Conservation (phyloP, 2,329 filamentous ascomycete genomes). For the Hypoxylon sp. region DNA sequence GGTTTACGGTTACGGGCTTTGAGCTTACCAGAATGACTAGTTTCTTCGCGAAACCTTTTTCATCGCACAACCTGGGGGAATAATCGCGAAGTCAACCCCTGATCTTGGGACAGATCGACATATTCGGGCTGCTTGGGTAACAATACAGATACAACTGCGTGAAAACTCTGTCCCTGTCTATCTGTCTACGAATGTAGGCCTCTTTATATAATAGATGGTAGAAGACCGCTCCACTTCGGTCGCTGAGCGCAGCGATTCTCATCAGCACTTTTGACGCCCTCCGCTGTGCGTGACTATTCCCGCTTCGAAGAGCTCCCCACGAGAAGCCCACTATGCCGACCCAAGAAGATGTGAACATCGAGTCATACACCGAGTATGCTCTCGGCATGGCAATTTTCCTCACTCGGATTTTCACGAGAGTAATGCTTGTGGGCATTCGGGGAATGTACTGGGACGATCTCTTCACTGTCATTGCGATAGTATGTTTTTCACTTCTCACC, state of each 20-base stretch:
- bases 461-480: constrained; percentile 29
- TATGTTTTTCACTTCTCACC: constrained; percentile 18
- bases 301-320: neutral
- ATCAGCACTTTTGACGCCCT: constrained; percentile 14
- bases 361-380: constrained; percentile 32
- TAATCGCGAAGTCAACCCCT: constrained; percentile 13
- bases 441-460: constrained; percentile 30
- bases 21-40: constrained; percentile 6
- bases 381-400: constrained; percentile 33
- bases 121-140: constrained; percentile 11
- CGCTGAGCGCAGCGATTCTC: constrained; percentile 1
- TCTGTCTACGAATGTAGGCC: constrained; percentile 10
- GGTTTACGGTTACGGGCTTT: constrained; percentile 7
- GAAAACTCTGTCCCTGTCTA: constrained; percentile 10
- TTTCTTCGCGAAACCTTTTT: constrained; percentile 19
- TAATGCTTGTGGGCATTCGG: constrained; percentile 28
- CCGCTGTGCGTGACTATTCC: constrained; percentile 5
- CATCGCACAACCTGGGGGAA: constrained; percentile 9
- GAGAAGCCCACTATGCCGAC: constrained; percentile 28
- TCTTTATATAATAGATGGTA: constrained; percentile 19
- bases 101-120: constrained; percentile 19
- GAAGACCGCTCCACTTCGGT: neutral
- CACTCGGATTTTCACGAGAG: constrained; percentile 19
- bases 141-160: constrained; percentile 5
- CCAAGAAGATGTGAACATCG: constrained; percentile 31